These are phyloP conservation scores for Deakozyma indianensis DNA, from an alignment of 805 yeast species.

Conservation along the genomic window DNA sequence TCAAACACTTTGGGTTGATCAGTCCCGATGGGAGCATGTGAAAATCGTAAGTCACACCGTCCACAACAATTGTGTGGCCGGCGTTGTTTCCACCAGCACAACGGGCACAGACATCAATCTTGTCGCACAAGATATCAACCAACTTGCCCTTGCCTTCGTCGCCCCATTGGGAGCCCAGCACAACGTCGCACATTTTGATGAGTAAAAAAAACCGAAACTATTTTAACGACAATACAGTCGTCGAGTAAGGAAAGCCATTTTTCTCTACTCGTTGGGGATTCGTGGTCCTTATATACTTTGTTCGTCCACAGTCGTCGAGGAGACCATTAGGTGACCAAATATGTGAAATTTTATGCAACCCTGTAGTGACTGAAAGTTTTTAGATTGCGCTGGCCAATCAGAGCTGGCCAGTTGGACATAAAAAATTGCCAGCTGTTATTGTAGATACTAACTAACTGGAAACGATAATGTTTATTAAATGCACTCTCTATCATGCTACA, in stretches of 20 bases:
- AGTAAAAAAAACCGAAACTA: background rate
- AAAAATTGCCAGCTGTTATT: too few species aligned
- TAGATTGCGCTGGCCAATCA: background rate
- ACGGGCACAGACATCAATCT: slow-evolving; percentile 92
- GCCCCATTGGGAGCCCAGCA: slow-evolving; percentile 98
- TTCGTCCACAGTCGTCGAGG: too few species aligned
- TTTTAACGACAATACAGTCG: background rate
- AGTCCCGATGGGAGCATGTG: slow-evolving; percentile 99
- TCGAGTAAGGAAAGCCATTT: background rate
- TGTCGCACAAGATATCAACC: slow-evolving; percentile 88
- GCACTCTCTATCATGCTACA: too few species aligned
- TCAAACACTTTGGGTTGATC: slow-evolving; percentile 81
- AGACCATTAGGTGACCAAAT: too few species aligned
- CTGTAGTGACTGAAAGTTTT: background rate
- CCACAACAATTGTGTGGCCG: slow-evolving; percentile 95
- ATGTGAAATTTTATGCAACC: too few species aligned
- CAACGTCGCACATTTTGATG: slow-evolving; percentile 64
- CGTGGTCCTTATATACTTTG: background rate
- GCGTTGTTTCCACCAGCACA: slow-evolving; percentile 98
- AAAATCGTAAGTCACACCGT: slow-evolving; percentile 81
- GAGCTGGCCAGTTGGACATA: too few species aligned
- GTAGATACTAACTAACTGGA: too few species aligned
- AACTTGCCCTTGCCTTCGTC: slow-evolving; percentile 99
- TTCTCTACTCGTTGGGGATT: background rate
- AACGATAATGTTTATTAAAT: too few species aligned